Conservation (phyloP, 257 asterid species). For the Solanum tacnaense region DNA sequence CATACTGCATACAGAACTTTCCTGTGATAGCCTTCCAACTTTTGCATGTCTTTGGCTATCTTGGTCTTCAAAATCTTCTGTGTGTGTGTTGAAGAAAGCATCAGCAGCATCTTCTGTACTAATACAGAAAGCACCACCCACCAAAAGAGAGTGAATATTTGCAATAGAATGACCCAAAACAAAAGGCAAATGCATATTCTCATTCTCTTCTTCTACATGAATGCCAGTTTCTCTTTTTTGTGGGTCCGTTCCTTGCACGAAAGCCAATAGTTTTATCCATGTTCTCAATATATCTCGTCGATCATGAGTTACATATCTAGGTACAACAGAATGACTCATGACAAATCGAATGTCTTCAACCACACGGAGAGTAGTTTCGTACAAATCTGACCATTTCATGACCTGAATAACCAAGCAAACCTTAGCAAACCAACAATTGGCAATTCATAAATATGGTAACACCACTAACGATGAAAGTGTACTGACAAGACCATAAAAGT, state of each 20-base stretch:
- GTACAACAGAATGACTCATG: conserved; percentile 82
- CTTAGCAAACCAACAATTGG: background rate
- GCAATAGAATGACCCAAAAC: conserved; percentile 64
- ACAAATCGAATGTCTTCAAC: conserved; percentile 85
- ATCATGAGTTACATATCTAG: conserved; percentile 53
- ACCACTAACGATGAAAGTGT: background rate
- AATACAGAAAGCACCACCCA: conserved; percentile 71
- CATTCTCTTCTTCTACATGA: conserved; percentile 82
- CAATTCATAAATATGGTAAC: background rate
- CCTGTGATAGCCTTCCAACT: conserved; percentile 88
- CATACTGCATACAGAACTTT: conserved; percentile 62
- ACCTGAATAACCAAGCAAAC: conserved; percentile 40
- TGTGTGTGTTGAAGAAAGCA: conserved; percentile 18
- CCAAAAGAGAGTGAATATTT: conserved; percentile 67
- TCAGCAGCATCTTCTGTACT: conserved; percentile 27
- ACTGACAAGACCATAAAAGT: background rate
- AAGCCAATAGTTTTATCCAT: conserved; percentile 81
- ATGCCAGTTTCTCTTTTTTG: conserved; percentile 83
- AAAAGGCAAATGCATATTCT: conserved; percentile 65
- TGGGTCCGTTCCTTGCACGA: conserved; percentile 90
- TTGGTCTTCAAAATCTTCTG: conserved; percentile 64
- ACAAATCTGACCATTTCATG: conserved; percentile 58
- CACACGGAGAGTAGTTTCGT: conserved; percentile 70
- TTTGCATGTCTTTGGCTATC: conserved; percentile 79
- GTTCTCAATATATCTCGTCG: conserved; percentile 64